These are phyloP conservation scores for Phyllachora maydis DNA, from an alignment of 2,329 filamentous ascomycete genomes.

Conservation along the genomic window DNA sequence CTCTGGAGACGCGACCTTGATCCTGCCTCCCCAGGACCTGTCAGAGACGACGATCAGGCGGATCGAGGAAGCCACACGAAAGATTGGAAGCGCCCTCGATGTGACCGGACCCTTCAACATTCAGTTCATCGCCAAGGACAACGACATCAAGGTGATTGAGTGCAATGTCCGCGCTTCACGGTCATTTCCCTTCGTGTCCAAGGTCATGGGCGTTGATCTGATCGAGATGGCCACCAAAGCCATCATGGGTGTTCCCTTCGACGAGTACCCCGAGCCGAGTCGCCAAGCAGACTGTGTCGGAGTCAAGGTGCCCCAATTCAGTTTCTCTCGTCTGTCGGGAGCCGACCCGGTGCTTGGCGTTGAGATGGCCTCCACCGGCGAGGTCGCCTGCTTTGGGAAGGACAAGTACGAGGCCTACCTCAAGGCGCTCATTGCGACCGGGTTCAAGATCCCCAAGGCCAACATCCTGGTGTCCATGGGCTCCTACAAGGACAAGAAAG, in stretches of 20 bases:
- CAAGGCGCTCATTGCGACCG: slow-evolving; percentile 86
- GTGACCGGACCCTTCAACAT: slow-evolving; percentile 97
- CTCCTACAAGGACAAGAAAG: slow-evolving; percentile 93
- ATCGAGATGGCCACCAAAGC: slow-evolving; percentile 98
- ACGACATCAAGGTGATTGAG: slow-evolving; percentile 99
- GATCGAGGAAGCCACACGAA: slow-evolving; percentile 86
- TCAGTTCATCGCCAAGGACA: slow-evolving; percentile 98
- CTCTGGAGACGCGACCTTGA: slow-evolving; percentile 91
- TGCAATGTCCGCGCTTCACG: slow-evolving; percentile 93
- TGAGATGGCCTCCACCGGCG: slow-evolving; percentile 97
- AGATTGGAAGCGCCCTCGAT: slow-evolving; percentile 86
- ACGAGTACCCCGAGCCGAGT: slow-evolving; percentile 59
- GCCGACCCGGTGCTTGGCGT: slow-evolving; percentile 93
- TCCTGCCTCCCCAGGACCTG: slow-evolving; percentile 84
- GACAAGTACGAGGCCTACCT: slow-evolving; percentile 97
- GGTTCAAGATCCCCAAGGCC: slow-evolving; percentile 88
- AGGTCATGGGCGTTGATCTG: slow-evolving; percentile 93
- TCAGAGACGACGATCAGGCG: slow-evolving; percentile 72
- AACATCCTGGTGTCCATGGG: slow-evolving; percentile 93
- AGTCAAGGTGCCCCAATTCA: slow-evolving; percentile 97
- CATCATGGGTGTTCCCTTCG: slow-evolving; percentile 69
- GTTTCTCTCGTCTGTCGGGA: slow-evolving; percentile 88
- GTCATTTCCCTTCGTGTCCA: slow-evolving; percentile 95
- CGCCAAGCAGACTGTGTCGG: slow-evolving; percentile 71
- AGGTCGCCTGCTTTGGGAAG: slow-evolving; percentile 87